These are phyloP conservation scores for Eucalyptus curtisii DNA, from an alignment of 345 rosid species.

Conservation along the genomic window DNA sequence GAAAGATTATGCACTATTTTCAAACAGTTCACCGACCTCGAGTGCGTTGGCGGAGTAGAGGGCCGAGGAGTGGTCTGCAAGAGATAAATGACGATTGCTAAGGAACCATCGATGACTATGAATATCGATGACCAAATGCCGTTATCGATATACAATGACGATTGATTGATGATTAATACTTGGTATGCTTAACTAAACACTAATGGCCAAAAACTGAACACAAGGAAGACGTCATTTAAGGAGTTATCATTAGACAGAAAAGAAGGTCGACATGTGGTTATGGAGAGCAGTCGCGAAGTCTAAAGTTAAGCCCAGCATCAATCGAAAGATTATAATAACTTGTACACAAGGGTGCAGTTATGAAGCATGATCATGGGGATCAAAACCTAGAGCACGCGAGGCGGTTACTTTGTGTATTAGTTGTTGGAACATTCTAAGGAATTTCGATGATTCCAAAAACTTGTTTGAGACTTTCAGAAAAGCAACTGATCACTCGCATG, in stretches of 20 bases:
- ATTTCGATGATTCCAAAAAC: neutral
- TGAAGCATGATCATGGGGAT: neutral
- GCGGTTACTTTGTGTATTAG: neutral
- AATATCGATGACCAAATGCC: no score
- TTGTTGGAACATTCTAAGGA: neutral
- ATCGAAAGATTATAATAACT: neutral
- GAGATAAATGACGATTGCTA: no score
- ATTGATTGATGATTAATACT: no score
- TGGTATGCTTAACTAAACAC: neutral
- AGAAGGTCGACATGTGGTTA: neutral
- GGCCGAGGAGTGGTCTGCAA: no score
- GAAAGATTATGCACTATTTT: no score
- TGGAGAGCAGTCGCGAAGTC: neutral
- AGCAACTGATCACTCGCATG: neutral
- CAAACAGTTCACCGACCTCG: no score
- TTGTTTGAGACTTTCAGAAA: neutral
- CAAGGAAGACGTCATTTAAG: neutral
- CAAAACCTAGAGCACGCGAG: accelerated
- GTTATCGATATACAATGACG: no score
- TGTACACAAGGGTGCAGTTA: accelerated
- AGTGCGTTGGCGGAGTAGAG: no score
- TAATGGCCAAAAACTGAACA: neutral
- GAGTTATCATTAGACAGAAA: neutral
- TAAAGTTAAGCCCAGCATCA: neutral
- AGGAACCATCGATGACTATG: no score